A percentile compares a stretch with the other conserved stretches of the same genome.
Conservation (phyloP, 2,329 filamentous ascomycete species). For the Neofusicoccum parvum region DNA sequence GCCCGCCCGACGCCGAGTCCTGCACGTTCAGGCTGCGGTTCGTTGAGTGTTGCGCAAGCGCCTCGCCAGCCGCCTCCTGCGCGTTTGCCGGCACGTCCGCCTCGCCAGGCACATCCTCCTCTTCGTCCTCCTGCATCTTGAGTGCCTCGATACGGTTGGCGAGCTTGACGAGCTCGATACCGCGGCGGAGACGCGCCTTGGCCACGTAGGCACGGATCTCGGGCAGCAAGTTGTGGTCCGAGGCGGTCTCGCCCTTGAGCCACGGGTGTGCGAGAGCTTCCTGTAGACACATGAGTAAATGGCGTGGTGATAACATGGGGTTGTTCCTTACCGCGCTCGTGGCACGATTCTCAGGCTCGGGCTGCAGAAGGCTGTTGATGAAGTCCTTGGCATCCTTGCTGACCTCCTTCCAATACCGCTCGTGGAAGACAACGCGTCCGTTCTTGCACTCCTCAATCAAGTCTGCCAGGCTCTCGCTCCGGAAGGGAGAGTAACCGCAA, state of each 20-base stretch:
- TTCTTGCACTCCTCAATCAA: slow-evolving; percentile 91
- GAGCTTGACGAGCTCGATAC: slow-evolving; percentile 94
- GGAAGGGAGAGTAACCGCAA: slow-evolving; percentile 97
- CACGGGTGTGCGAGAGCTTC: slow-evolving; percentile 80
- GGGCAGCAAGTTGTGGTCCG: slow-evolving; percentile 94
- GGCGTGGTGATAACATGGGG: background rate
- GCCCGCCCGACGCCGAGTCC: slow-evolving; percentile 26
- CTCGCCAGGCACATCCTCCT: slow-evolving; percentile 65
- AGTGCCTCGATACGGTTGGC: slow-evolving; percentile 93
- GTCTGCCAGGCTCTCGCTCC: slow-evolving; percentile 89
- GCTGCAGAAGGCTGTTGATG: slow-evolving; percentile 78
- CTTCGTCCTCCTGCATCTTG: slow-evolving; percentile 89
- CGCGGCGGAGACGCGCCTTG: slow-evolving; percentile 85
- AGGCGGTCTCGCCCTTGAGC: slow-evolving; percentile 88
- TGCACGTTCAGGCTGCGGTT: slow-evolving; percentile 35
- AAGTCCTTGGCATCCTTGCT: slow-evolving; percentile 95
- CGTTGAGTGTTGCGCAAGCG: slow-evolving; percentile 36
- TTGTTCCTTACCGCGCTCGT: slow-evolving; percentile 67
- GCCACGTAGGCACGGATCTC: slow-evolving; percentile 95
- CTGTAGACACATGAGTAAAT: slow-evolving; percentile 41
- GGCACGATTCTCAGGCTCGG: slow-evolving; percentile 74
- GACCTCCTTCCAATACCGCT: slow-evolving; percentile 97
- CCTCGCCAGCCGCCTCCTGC: slow-evolving; percentile 56
- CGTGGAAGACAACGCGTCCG: slow-evolving; percentile 87
- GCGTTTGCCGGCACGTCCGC: slow-evolving; percentile 65